Percentiles rank a stretch among this genome's conserved stretches.
phyloP scores from a whole-genome alignment of 805 yeast species.

The Wickerhamiella kazuoi region DNA sequence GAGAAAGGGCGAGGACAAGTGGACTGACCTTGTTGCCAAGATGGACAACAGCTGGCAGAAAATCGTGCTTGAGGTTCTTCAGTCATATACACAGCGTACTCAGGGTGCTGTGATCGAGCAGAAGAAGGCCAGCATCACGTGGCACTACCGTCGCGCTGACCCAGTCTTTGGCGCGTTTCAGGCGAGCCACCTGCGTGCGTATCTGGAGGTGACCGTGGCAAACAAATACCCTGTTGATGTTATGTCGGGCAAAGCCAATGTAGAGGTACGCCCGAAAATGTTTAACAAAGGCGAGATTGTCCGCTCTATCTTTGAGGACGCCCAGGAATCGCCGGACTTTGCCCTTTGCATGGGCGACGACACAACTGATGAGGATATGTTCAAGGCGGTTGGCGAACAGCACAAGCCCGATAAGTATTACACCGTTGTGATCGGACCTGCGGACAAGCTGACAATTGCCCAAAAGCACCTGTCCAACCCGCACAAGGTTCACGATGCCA shows the following conservation, averaged over 20 bases:
- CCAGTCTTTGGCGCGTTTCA: slow-evolving; percentile 85
- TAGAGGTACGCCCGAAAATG: slow-evolving; percentile 90
- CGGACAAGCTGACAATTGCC: slow-evolving; percentile 25
- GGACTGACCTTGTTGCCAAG: slow-evolving; percentile 73
- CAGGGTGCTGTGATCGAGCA: slow-evolving; percentile 78
- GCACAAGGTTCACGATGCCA: slow-evolving; percentile 9
- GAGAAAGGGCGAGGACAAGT: slow-evolving; percentile 38
- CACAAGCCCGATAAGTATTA: slow-evolving; percentile 25
- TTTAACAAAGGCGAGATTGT: slow-evolving; percentile 96
- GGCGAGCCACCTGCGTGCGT: slow-evolving; percentile 54
- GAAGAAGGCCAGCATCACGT: slow-evolving; percentile 85
- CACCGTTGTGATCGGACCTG: slow-evolving; percentile 18
- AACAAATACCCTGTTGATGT: slow-evolving; percentile 69
- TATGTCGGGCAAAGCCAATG: slow-evolving; percentile 92
- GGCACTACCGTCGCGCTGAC: slow-evolving; percentile 94
- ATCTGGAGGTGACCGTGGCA: slow-evolving; percentile 42
- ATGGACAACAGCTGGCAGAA: slow-evolving; percentile 90
- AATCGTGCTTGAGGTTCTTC: slow-evolving; percentile 60
- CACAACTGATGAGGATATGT: slow-evolving; percentile 96
- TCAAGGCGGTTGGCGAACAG: slow-evolving; percentile 49
- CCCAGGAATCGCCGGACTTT: slow-evolving; percentile 50
- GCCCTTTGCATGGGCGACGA: slow-evolving; percentile 89
- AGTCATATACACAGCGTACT: slow-evolving; percentile 63
- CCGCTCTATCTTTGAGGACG: slow-evolving; percentile 44
- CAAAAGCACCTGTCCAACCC: slow-evolving; percentile 14